Evolutionary conservation across 805 yeast genomes (phyloP), one percentile per base, ranked within the genome.

Genomic region (Tetrapisispora fleetii): DNA sequence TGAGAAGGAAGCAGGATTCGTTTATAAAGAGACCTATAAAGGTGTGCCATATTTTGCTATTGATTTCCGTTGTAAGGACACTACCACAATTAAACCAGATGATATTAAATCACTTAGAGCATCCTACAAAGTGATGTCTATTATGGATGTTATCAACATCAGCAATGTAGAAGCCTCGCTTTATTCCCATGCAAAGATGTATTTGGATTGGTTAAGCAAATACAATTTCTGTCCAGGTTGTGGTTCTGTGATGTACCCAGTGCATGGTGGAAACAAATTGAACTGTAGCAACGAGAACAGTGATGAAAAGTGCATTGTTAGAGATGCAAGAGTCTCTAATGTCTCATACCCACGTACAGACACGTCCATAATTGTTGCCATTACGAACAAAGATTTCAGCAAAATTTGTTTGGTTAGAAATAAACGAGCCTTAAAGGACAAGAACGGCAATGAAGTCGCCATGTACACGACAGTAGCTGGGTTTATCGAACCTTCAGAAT

Each of bases 401-500:
- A 79, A 80, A 62, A 70, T 87, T 16, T 74, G 91, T 32, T 69
- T 91, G 16, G 95, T 90, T 2, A 75, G 85, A 47, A 78, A 80
- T 51, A 79, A 75, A 55, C 71, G 95, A 48, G 77, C 22, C 1
- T 35, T 40, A 2, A 40, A 11, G 17, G 36, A 33, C 27, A 33
- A 41, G 16, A 78, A 58, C 78, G 80, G 6, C 58, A 69, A 49
- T 63, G 68, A 45, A 24, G 50, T 50, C 37, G 65, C 59, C 17
- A 77, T 87, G 81, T 91, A 83, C 67, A 76, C 91, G 17, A 83
- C 95, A 59, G 78, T 95, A 46, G 96, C 98, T 4, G 99, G 98
- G 4, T 93, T 93, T 65, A 81, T 91, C 79, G 99, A 91, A 64
- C 96, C 96, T 1, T 84, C 90, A 28, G 99, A 91, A 68, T 80